Percentiles rank a stretch among this genome's conserved stretches.
Evolutionary conservation across 1,139 yeast species (phyloP).

Genomic region (Yamadazyma pseudoaaseri): DNA sequence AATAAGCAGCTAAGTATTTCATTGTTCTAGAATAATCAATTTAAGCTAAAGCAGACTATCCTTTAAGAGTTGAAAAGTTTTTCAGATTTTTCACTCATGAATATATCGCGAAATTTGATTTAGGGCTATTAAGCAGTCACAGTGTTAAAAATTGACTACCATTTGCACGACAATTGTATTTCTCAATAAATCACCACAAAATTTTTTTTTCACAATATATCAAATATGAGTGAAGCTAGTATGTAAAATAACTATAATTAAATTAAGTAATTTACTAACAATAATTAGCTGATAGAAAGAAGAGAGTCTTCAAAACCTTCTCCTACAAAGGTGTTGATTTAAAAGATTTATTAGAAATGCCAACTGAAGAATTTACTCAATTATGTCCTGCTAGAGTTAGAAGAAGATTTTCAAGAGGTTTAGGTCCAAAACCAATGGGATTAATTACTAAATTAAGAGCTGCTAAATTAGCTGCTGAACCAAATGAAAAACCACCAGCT

Average conservation of each 20-base stretch:
- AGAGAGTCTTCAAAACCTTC: constrained; percentile 95
- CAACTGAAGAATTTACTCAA: constrained; percentile 96
- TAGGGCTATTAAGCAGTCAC: constrained; percentile 7
- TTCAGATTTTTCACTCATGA: constrained; percentile 3
- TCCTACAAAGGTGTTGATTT: constrained; percentile 99
- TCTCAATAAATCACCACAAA: not conserved
- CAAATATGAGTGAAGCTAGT: constrained; percentile 49
- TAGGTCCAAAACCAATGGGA: constrained; percentile 94
- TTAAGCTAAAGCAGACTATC: constrained; percentile 65
- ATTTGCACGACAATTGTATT: not conserved
- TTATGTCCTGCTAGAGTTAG: constrained; percentile 98
- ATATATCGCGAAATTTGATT: constrained; percentile 2
- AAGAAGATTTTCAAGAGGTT: constrained; percentile 99
- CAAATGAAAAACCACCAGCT: constrained; percentile 95
- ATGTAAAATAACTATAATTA: constrained; percentile 27
- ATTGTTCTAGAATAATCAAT: constrained; percentile 54
- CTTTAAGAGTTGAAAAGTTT: constrained; percentile 31
- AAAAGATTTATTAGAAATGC: constrained; percentile 88
- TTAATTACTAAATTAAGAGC: constrained; percentile 97
- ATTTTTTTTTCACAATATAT: constrained; percentile 1
- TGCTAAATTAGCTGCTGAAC: constrained; percentile 89
- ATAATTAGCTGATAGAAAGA: constrained; percentile 62
- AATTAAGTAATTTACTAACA: constrained; percentile 25
- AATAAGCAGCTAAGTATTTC: constrained; percentile 92
- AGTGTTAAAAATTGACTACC: not conserved